A percentile compares a stretch with the other conserved stretches of the same genome.
These are phyloP conservation scores for Sporothrix sp. DNA, from an alignment of 2,329 filamentous ascomycete genomes.

Conservation along the genomic window DNA sequence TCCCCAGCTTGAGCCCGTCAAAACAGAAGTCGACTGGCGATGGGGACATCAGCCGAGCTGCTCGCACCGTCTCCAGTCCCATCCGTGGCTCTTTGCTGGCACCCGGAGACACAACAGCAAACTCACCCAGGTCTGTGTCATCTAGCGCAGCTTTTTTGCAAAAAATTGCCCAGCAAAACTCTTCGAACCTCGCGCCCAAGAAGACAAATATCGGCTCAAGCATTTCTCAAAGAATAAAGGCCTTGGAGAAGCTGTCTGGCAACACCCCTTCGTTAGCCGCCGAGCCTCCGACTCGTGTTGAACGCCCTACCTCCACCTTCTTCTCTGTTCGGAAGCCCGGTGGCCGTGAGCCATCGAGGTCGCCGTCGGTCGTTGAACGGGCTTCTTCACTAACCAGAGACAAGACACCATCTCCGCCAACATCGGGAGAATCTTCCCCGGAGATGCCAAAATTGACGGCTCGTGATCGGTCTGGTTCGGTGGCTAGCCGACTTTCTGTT, in stretches of 20 bases:
- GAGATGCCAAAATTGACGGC: slow-evolving; percentile 29
- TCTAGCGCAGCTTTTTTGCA: slow-evolving; percentile 47
- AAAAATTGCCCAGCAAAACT: slow-evolving; percentile 41
- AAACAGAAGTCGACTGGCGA: slow-evolving; percentile 14
- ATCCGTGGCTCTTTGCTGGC: slow-evolving; percentile 35
- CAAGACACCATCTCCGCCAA: slow-evolving; percentile 28
- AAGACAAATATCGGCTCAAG: slow-evolving; percentile 79
- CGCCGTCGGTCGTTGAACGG: slow-evolving; percentile 37
- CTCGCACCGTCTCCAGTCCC: slow-evolving; percentile 42
- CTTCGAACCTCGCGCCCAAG: slow-evolving; percentile 48
- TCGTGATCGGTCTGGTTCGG: slow-evolving; percentile 42
- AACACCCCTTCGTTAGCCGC: slow-evolving; percentile 23
- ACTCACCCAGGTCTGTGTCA: slow-evolving; percentile 43
- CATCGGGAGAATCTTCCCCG: slow-evolving; percentile 38
- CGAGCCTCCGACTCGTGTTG: slow-evolving; percentile 20
- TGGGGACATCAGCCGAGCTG: slow-evolving; percentile 20
- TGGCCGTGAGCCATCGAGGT: slow-evolving; percentile 32
- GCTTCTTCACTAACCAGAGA: slow-evolving; percentile 30
- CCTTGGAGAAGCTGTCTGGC: slow-evolving; percentile 67
- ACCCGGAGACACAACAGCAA: slow-evolving; percentile 37
- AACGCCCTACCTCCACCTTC: slow-evolving; percentile 44
- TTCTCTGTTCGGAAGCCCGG: slow-evolving; percentile 45
- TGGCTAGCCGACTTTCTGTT: slow-evolving; percentile 46
- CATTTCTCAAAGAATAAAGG: slow-evolving; percentile 91
- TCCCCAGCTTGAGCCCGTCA: slow-evolving; percentile 29